A percentile compares a stretch with the other conserved stretches of the same genome.
These are phyloP conservation scores for Aspergillus chevalieri DNA, from an alignment of 2,329 filamentous ascomycete genomes.

Conservation along the genomic window DNA sequence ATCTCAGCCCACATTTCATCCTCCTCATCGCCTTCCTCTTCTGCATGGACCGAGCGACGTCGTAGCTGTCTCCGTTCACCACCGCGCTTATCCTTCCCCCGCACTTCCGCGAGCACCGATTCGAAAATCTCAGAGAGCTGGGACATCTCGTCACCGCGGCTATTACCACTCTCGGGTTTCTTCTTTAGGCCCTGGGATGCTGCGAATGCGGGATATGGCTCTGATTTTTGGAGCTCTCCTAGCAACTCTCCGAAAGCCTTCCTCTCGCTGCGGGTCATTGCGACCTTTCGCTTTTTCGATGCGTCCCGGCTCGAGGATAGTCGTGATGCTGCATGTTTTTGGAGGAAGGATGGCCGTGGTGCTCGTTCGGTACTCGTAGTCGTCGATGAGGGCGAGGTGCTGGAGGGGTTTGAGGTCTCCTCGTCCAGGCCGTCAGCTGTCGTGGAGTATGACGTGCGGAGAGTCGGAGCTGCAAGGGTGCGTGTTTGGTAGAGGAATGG, in stretches of 20 bases:
- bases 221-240: constrained; percentile 7
- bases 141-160: constrained; percentile 15
- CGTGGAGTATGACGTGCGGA: background rate
- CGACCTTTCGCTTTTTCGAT: background rate
- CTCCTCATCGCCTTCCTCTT: background rate
- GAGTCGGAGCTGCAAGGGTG: constrained; percentile 42
- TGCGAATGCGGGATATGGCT: background rate
- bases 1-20: background rate
- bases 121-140: constrained; percentile 23
- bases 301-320: background rate
- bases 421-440: background rate
- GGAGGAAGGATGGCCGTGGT: constrained; percentile 14
- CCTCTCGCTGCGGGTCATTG: constrained; percentile 19
- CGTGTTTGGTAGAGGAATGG: constrained; percentile 69
- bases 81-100: background rate
- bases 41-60: background rate
- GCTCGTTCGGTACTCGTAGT: constrained; percentile 1
- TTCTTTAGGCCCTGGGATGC: background rate
- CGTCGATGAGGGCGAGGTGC: background rate
- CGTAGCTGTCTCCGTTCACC: background rate
- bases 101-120: constrained; percentile 15
- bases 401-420: background rate
- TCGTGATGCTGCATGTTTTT: constrained; percentile 11
- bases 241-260: constrained; percentile 15
- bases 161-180: constrained; percentile 6